These are phyloP conservation scores for Solanum phureja DNA, from an alignment of 257 asterid species.

Conservation along the genomic window DNA sequence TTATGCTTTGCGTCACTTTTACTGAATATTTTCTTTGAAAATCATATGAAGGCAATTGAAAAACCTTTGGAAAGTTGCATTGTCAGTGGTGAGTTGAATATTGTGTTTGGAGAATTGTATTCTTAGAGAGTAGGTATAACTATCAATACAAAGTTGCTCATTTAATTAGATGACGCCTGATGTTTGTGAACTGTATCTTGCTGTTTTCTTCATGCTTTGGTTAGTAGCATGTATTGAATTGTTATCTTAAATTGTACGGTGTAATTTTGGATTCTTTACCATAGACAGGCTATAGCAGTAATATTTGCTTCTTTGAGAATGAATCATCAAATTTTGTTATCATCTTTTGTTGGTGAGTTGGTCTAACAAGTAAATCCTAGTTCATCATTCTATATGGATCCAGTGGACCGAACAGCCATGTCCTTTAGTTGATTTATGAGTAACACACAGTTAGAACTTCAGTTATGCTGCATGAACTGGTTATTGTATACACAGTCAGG, in stretches of 20 bases:
- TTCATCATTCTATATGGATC: background rate
- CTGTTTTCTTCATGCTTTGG: background rate
- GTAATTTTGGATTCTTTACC: background rate
- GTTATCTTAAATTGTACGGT: background rate
- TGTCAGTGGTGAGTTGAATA: background rate
- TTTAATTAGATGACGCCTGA: background rate
- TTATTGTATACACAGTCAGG: background rate
- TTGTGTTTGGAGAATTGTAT: background rate
- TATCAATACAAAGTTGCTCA: background rate
- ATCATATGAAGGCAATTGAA: background rate
- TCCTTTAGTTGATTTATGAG: background rate
- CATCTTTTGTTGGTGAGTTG: background rate
- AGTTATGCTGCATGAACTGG: background rate
- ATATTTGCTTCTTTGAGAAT: background rate
- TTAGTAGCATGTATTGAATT: background rate
- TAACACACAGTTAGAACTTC: background rate
- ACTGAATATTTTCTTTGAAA: background rate
- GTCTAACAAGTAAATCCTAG: background rate
- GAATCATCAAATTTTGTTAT: background rate
- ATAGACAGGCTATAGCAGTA: background rate
- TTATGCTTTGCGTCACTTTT: background rate
- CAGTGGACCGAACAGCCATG: background rate
- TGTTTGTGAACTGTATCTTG: background rate
- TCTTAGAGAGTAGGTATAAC: background rate
- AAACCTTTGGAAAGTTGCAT: background rate